Evolutionary conservation across 2,329 filamentous ascomycete species (phyloP).

Genomic region (Ambrosiella cleistominuta): DNA sequence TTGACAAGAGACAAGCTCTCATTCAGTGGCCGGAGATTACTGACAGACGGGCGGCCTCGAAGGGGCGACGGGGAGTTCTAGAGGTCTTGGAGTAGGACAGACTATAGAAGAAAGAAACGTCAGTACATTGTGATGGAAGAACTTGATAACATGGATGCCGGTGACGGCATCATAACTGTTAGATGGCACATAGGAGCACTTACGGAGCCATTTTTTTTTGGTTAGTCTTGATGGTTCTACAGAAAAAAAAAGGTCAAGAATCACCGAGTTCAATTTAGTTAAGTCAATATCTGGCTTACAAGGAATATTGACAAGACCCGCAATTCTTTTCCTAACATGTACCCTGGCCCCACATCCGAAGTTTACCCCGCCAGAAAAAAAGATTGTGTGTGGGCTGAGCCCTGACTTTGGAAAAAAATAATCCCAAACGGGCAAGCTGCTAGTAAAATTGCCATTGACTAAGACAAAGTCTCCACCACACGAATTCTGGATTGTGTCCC

Average conservation of each 20-base stretch:
- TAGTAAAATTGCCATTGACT: conserved; percentile 5
- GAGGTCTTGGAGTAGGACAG: conserved; percentile 90
- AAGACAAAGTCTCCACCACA: conserved; percentile 11
- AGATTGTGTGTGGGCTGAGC: conserved; percentile 12
- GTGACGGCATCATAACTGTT: background rate
- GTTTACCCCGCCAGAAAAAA: conserved; percentile 8
- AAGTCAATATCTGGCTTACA: background rate
- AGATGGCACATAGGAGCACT: conserved; percentile 14
- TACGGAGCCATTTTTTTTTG: conserved; percentile 28
- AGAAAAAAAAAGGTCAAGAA: conserved; percentile 12
- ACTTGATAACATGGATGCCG: background rate
- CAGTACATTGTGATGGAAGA: conserved; percentile 9
- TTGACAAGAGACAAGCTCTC: conserved; percentile 93
- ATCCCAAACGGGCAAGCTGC: conserved; percentile 6
- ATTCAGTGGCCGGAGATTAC: conserved; percentile 92
- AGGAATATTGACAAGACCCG: background rate
- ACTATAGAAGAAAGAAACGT: conserved; percentile 13
- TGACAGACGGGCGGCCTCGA: conserved; percentile 99
- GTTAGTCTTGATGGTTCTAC: conserved; percentile 15
- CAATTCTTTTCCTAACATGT: background rate
- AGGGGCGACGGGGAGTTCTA: conserved; percentile 94
- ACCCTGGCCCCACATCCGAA: conserved; percentile 6
- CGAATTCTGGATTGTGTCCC: conserved; percentile 12
- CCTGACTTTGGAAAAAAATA: conserved; percentile 5
- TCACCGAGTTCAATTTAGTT: conserved; percentile 4